Percentiles rank a stretch among this genome's conserved stretches.
phyloP scores from a whole-genome alignment of 768 basidiomycete genomes.

The Flagelloscypha sp. region DNA sequence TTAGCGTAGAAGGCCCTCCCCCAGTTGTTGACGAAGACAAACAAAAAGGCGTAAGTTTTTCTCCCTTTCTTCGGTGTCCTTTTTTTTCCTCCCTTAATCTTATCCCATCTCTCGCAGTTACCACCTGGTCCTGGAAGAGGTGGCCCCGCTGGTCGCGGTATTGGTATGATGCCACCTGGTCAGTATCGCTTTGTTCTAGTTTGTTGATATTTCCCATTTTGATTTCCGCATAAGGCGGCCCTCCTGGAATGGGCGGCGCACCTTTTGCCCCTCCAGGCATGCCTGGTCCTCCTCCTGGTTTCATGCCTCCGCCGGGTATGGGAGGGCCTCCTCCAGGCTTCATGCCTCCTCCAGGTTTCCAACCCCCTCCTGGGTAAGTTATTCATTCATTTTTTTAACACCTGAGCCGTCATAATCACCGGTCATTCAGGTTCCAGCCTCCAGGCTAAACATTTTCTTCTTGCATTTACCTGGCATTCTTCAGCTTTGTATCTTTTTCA shows the following conservation, averaged over 20 bases:
- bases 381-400: conserved; percentile 1
- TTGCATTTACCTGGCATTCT: not conserved
- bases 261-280: conserved; percentile 60
- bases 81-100: conserved; percentile 3
- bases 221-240: conserved; percentile 45
- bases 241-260: conserved; percentile 27
- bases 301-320: conserved; percentile 79
- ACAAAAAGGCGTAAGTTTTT: conserved; percentile 57
- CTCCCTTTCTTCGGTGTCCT: no score
- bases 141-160: conserved; percentile 93
- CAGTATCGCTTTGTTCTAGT: conserved; percentile 23
- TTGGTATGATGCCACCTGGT: conserved; percentile 92
- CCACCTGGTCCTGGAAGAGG: conserved; percentile 89
- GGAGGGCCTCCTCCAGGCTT: conserved; percentile 78
- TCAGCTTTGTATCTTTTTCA: conserved; percentile 7
- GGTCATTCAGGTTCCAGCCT: no score
- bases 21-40: conserved; percentile 87
- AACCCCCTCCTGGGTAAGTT: conserved; percentile 77
- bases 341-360: conserved; percentile 75
- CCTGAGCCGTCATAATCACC: no score
- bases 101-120: conserved; percentile 29
- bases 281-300: conserved; percentile 81
- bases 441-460: no score
- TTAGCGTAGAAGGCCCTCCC: conserved; percentile 93
- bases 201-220: conserved; percentile 11